These are phyloP conservation scores for Podila epicladia DNA, from an alignment of 192 early-diverging fungal genomes.

Conservation along the genomic window DNA sequence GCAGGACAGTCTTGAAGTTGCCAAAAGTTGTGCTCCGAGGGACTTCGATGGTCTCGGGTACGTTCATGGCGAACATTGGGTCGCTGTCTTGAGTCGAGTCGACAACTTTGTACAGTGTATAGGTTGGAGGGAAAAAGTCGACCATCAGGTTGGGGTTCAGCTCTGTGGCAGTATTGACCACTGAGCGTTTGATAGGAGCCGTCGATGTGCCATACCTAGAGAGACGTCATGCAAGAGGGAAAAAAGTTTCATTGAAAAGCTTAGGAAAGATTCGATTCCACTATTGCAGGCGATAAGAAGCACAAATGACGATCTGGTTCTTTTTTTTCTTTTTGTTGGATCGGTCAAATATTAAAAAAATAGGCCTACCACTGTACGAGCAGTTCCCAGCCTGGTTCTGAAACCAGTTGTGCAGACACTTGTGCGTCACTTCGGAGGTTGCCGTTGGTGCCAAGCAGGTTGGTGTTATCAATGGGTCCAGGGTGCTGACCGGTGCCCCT, in stretches of 20 bases:
- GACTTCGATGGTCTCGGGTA: constrained; percentile 30
- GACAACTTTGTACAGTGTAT: constrained; percentile 43
- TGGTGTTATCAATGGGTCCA: constrained; percentile 59
- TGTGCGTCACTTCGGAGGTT: constrained; percentile 47
- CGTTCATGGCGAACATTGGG: constrained; percentile 13
- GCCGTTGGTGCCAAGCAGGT: constrained; percentile 41
- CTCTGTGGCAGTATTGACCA: constrained; percentile 34
- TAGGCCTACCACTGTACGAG: constrained; percentile 56
- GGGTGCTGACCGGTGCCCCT: constrained; percentile 34
- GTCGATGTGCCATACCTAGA: constrained; percentile 51
- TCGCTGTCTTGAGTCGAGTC: constrained; percentile 11
- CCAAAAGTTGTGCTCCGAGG: constrained; percentile 30
- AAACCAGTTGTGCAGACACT: constrained; percentile 48
- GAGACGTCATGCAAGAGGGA: background rate
- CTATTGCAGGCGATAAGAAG: too few species aligned
- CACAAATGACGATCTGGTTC: background rate
- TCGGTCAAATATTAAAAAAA: background rate
- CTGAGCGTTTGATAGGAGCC: constrained; percentile 51
- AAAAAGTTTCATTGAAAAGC: constrained; percentile 24
- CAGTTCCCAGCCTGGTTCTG: constrained; percentile 59
- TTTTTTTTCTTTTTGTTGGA: background rate
- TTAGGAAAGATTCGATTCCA: background rate
- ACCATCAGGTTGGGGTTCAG: constrained; percentile 23
- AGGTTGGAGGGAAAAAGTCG: constrained; percentile 53
- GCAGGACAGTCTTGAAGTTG: constrained; percentile 29